Evolutionary conservation across 2,329 filamentous ascomycete genomes (phyloP), one percentile per base, ranked within the genome.

Genomic region (Colletotrichum endophyticum): DNA sequence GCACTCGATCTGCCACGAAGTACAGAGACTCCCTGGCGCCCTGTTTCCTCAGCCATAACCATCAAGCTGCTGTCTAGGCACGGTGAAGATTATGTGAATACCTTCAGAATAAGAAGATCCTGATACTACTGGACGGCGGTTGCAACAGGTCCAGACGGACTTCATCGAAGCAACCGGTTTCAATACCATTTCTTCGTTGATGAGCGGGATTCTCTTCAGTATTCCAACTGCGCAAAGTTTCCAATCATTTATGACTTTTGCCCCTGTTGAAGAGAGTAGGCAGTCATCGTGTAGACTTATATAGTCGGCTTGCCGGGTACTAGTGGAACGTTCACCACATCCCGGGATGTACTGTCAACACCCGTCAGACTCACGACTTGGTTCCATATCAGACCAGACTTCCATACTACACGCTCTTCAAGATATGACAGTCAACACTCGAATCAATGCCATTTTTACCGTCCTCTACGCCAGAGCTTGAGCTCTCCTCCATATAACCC

Each of bases 81-180:
- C 3, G 4, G 4, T 3, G 4, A 3, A 13, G n/a, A n/a, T n/a
- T 13, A 49, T 3, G 11, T 1, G n/a, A 53, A 53, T 53, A 53
- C 11, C 44, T 13, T 8, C 11, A 53, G 11, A 22, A 53, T 5
- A 1, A 22, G 0, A 13, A 12, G 11, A 22, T 22, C 6, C 6
- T 6, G 6, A 13, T 49, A 13, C n/a, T 49, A 13, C n/a, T 49
- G 44, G 11, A 49, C n/a, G 11, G n/a, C 9, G 44, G 3, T 0
- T 3, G 19, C 0, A 49, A 13, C 2, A 22, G 3, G 13, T 49
- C 0, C 6, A 49, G 44, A 13, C 44, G 9, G 1, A 0, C 0
- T 49, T 5, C n/a, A 49, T 4, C 44, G 44, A 49, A 49, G 44
- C n/a, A 22, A 53, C 44, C 12, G n/a, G 11, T 13, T 0, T 3